Evolutionary conservation across 2,329 filamentous ascomycete genomes (phyloP), one percentile per base, ranked within the genome.

Genomic region (Alternaria atra): DNA sequence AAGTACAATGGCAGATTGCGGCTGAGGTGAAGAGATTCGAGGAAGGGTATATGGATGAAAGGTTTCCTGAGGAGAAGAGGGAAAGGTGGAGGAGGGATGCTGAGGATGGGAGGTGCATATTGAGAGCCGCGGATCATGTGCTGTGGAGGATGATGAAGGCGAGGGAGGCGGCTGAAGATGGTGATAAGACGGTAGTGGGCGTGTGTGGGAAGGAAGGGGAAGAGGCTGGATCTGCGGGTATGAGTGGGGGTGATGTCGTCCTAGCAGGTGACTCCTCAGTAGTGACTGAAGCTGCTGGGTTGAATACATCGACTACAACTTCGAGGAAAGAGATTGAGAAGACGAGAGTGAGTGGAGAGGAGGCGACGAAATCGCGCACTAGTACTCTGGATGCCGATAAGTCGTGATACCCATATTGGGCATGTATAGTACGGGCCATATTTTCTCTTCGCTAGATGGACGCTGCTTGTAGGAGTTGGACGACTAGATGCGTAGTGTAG

Each of bases 21-120:
- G 54, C 29, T 1, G 70, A 75, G 44, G 63, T 73, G 9, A 58
- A 55, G 52, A 51, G 23, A 3, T 71, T 74, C n/a, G 66, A 75
- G n/a, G 52, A 61, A 10, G 34, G 56, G 23, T 55, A 63, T 10
- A 48, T 40, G 2, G 48, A 66, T 10, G 29, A 52, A 0, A 59
- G 54, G 17, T 53, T 52, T 13, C 35, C 61, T 5, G 43, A 58
- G 9, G 58, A 64, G 54, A 57, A 47, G 44, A 67, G 63, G 27
- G 66, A 71, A 13, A 59, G 63, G 39, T 68, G 65, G 61, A 65
- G 50, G 25, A 57, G 52, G 52, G 70, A 74, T 52, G 43, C 70
- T 0, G 68, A 74, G 15, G 70, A 75, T 43, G 71, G 66, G 15
- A 57, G 68, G 4, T 48, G 53, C 5, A 46, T 75, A 42, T 37